Evolutionary conservation across 768 basidiomycete genomes (phyloP), one percentile per base, ranked within the genome.

Genomic region (Psilocybe azurescens): DNA sequence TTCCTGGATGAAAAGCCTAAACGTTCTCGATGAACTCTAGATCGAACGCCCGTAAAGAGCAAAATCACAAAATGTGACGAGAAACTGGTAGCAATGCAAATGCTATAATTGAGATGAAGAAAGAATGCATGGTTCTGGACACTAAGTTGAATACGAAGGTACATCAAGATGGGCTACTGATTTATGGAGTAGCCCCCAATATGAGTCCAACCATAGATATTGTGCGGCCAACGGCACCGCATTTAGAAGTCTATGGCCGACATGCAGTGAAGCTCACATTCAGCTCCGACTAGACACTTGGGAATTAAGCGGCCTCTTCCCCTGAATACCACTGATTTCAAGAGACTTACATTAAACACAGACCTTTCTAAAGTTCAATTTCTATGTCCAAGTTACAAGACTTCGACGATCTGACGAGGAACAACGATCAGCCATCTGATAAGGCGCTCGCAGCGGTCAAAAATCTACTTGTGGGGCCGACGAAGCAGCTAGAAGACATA

Each of bases 381-480:
- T 24, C 24, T 24, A 24, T 24, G 24, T 24, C 24, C 24, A 24
- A 24, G 24, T 39, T 39, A 39, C 3, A 39, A 3, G 9, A 44
- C 5, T 44, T 53, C 14, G 32, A 53, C 28, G 33, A 53, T 18
- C 52, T 53, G 13, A 38, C 14, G 2, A 53, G 10, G 10, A 53
- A 24, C 28, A 59, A 59, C 13, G 50, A 59, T 14, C 48, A n/a
- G 4, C 58, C 58, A 28, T 59, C 58, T 5, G 49, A 53, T 47
- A 53, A 8, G n/a, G 38, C 9, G 0, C 29, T 59, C 2, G 3
- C 13, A 6, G 38, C 52, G 28, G 18, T 52, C 11, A 29, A 59
- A 8, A 9, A 10, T 5, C 11, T 30, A 7, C 33, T 59, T 18
- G 5, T 18, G 3, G 16, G 14, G 7, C 58, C 58, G 13, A 6